Evolutionary conservation across 805 yeast genomes (phyloP), one percentile per base, ranked within the genome.

Genomic region (Geotrichum ghanense): DNA sequence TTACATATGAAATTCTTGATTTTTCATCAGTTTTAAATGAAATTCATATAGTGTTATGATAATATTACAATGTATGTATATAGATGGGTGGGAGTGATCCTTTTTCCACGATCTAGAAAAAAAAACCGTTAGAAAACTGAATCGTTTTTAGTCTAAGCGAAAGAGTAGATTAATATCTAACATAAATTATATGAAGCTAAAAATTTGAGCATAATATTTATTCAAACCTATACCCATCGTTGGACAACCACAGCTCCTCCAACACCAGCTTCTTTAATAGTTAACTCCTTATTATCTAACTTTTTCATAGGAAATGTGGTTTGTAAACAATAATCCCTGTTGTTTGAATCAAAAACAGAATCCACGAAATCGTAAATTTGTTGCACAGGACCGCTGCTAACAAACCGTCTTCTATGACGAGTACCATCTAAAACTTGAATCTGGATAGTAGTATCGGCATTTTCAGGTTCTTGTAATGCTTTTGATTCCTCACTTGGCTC

Each of bases 211-310:
- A 19, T 24, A 16, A 26, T n/a, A 3, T n/a, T 41, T 31, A 22
- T 50, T 41, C n/a, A 43, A 23, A 9, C 10, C 50, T 52, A 74
- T 41, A 59, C 70, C 92, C 94, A 84, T 67, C 92, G 80, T 64
- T 87, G 97, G 16, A 89, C 86, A 24, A 89, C 79, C n/a, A 86
- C 95, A 1, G 97, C 76, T 54, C 85, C 85, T 44, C 75, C 73
- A 52, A 87, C 69, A 26, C 86, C 86, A 3, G 94, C 92, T 23
- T 79, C 87, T 48, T 73, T 75, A 43, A 90, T 76, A 1, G 83
- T 74, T 34, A 71, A 59, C 9, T 66, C 68, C 41, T 70, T 66
- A 48, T 83, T 78, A 44, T 74, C 78, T 37, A 90, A 75, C 22
- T 81, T 78, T 60, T 77, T 75, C 23, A 83, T 80, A 7, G 97